Evolutionary conservation across 306 rosid genomes (phyloP), one percentile per base, ranked within the genome.

Genomic region (Astragalus glycyphyllos): DNA sequence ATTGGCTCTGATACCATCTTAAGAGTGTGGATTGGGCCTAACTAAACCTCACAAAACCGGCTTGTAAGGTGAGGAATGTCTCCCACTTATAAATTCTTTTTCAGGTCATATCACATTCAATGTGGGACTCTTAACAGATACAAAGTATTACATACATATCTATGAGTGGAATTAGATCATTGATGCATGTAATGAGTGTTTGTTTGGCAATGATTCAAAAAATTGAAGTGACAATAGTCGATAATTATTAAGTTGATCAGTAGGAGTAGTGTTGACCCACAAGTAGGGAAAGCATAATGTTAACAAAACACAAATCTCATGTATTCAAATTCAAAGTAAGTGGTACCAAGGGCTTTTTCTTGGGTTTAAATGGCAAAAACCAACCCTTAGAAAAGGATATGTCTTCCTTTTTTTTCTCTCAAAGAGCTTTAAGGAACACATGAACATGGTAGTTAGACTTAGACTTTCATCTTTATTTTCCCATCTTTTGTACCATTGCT

Each of bases 381-480:
- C 75, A 78, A 80, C 78, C 78, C 74, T 77, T 8, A 66, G 81
- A 81, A 87, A 89, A 84, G 82, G 86, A 85, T 85, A 82, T 81
- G 83, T 71, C 88, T 60, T 84, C 59, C 81, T 77, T 75, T 79
- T 34, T 77, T 75, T 79, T 34, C 77, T 75, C 80, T 81, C 55
- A 31, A 45, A 72, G 77, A 81, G 64, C 83, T 78, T 69, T 74
- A 81, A 60, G 80, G 79, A 81, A 83, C 84, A 79, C 58, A 81
- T 69, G 87, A 82, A 79, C 84, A 89, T 80, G 85, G 92, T 85
- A 81, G 88, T 80, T 87, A 62, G 79, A 72, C 31, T 26, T 35
- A 6, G 45, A 40, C 79, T 75, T 79, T 80, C 87, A 79, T 81
- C 83, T 79, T 83, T 79, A 83, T 81, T 83, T 89, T 72, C 80